Evolutionary conservation across 768 basidiomycete genomes (phyloP).

Genomic region (Gymnopilus dilepis): DNA sequence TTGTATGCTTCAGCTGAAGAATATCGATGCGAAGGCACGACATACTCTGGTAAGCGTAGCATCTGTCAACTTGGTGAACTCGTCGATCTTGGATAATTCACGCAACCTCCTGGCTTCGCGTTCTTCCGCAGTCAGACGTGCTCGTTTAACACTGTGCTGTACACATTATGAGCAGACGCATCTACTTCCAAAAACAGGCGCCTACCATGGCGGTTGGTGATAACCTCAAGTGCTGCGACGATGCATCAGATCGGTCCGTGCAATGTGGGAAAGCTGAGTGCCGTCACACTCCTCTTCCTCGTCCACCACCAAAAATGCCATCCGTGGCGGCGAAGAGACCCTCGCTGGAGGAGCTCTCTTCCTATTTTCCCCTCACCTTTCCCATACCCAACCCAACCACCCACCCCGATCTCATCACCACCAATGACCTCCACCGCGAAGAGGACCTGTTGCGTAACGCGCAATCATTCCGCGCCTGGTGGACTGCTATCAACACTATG

Average conservation of each 20-base stretch:
- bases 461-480: conserved; percentile 91
- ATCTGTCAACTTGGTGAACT: conserved; percentile 71
- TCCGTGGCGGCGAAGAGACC: conserved; percentile 54
- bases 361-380: conserved; percentile 81
- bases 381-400: conserved; percentile 85
- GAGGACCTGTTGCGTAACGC: conserved; percentile 95
- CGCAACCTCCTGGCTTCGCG: conserved; percentile 69
- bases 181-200: not conserved
- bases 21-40: conserved; percentile 11
- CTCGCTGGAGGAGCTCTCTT: conserved; percentile 52
- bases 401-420: conserved; percentile 74
- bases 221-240: not conserved
- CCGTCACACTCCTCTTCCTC: conserved; percentile 7
- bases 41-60: conserved; percentile 70
- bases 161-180: not conserved
- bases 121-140: conserved; percentile 60
- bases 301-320: conserved; percentile 49
- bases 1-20: conserved; percentile 35
- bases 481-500: conserved; percentile 79
- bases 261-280: not conserved
- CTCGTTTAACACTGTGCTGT: conserved; percentile 78
- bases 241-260: not conserved
- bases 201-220: conserved; percentile 12
- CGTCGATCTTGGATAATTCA: conserved; percentile 77
- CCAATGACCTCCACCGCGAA: conserved; percentile 84